A percentile compares a stretch with the other conserved stretches of the same genome.
Evolutionary conservation across 768 basidiomycete species (phyloP).

Genomic region (Russula vinacea): DNA sequence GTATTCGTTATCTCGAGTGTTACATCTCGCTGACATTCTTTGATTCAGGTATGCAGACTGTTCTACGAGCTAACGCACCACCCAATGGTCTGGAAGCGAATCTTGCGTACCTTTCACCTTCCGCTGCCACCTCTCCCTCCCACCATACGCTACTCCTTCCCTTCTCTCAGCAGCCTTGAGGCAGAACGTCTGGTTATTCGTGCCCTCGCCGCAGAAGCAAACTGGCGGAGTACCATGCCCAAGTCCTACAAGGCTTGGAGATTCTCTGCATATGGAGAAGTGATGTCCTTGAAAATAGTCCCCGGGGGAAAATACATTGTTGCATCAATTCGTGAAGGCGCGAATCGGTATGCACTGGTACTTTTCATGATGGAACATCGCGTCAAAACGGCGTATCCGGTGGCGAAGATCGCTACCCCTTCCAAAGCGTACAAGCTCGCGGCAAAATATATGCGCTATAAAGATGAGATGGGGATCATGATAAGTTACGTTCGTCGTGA

Average conservation of each 20-base stretch:
- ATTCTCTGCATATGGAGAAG: conserved; percentile 18
- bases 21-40: not conserved
- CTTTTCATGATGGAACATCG: conserved; percentile 31
- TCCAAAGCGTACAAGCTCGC: conserved; percentile 28
- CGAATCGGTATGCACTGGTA: conserved; percentile 23
- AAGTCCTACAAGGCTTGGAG: conserved; percentile 21
- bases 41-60: conserved; percentile 20
- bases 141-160: conserved; percentile 25
- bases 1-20: not conserved
- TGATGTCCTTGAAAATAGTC: conserved; percentile 29
- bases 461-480: conserved; percentile 24
- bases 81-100: conserved; percentile 29
- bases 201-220: conserved; percentile 28
- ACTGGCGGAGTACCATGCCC: conserved; percentile 29
- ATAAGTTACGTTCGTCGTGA: conserved; percentile 26
- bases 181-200: conserved; percentile 28
- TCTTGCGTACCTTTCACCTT: conserved; percentile 26
- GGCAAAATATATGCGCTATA: conserved; percentile 25
- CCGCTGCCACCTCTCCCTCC: conserved; percentile 29
- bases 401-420: conserved; percentile 19
- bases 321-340: conserved; percentile 21
- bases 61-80: conserved; percentile 29
- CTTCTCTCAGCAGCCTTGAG: conserved; percentile 26
- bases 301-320: conserved; percentile 29
- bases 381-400: conserved; percentile 26